Evolutionary conservation across 2,329 filamentous ascomycete genomes (phyloP), one percentile per base, ranked within the genome.

Genomic region (Atkinsonella texensis): DNA sequence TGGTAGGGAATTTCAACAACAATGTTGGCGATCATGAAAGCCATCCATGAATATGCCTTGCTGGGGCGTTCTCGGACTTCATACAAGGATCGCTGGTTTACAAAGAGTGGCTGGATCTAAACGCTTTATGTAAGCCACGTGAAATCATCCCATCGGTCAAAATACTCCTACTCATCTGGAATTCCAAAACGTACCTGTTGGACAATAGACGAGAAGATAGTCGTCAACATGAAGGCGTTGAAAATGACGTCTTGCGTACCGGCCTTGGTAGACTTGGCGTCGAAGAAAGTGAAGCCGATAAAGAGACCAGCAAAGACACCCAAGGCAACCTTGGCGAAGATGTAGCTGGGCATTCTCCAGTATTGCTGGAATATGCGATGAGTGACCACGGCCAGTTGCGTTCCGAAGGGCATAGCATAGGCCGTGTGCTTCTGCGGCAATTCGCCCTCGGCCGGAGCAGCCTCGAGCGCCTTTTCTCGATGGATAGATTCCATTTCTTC

Each of bases 241-340:
- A 89, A 89, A 63, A 89, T 74, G 49, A 86, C 79, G 62, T 85
- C 85, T 60, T 88, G 83, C 57, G 89, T 77, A n/a, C 85, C 85
- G 20, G 84, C 80, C 47, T 78, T 70, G 0, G 79, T 80, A 49
- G 73, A 72, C 7, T 78, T 53, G 5, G 70, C 62, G 3, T 70
- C 46, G 68, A 74, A 87, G 65, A 89, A 87, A 0, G 82, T 84
- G 63, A 88, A 86, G 1, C 85, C 86, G 53, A 89, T 84, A 62
- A 90, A 90, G 1, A 91, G 70, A 7, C 77, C 73, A 23, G 80
- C 74, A 52, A 80, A 73, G 49, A 77, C 56, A 2, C 70, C 82
- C 17, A 91, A 76, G 1, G 74, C 64, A 2, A 79, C 64, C 69
- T 91, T 91, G 52, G 85, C 78, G 65, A 87, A 85, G 60, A 93